These are phyloP conservation scores for Claviceps quebecensis DNA, from an alignment of 2,329 filamentous ascomycete genomes.

Conservation along the genomic window DNA sequence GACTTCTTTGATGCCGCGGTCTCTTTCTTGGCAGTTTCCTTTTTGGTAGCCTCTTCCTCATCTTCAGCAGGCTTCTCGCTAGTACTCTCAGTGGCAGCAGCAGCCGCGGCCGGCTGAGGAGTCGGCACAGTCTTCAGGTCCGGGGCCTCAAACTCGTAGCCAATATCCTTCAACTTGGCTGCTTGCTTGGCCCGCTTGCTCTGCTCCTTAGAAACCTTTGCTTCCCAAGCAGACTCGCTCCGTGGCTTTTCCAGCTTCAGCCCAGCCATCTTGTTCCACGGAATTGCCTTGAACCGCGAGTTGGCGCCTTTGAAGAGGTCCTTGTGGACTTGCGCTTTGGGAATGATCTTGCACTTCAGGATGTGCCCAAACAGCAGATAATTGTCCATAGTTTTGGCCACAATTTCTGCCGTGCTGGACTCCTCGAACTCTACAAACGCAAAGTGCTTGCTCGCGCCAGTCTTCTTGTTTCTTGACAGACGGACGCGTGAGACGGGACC, in stretches of 20 bases:
- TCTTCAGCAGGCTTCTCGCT: slow-evolving; percentile 16
- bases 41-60: slow-evolving; percentile 23
- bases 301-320: slow-evolving; percentile 85
- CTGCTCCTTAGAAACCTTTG: slow-evolving; percentile 60
- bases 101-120: slow-evolving; percentile 19
- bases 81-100: slow-evolving; percentile 15
- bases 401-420: slow-evolving; percentile 68
- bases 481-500: slow-evolving; percentile 66
- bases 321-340: slow-evolving; percentile 62
- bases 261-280: slow-evolving; percentile 76
- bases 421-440: slow-evolving; percentile 87
- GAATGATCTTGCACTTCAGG: slow-evolving; percentile 70
- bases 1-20: slow-evolving; percentile 8
- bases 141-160: slow-evolving; percentile 71
- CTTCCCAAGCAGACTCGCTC: slow-evolving; percentile 64
- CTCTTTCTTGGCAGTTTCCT: slow-evolving; percentile 11
- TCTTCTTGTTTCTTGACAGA: slow-evolving; percentile 82
- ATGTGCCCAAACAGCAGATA: slow-evolving; percentile 94
- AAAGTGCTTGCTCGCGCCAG: slow-evolving; percentile 82
- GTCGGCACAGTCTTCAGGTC: slow-evolving; percentile 45
- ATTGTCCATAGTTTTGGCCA: slow-evolving; percentile 92
- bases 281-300: slow-evolving; percentile 74
- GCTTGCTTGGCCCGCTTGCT: slow-evolving; percentile 53
- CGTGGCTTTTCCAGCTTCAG: slow-evolving; percentile 58
- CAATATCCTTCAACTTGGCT: slow-evolving; percentile 63